A percentile compares a stretch with the other conserved stretches of the same genome.
These are phyloP conservation scores for Ustilago xerochloae DNA, from an alignment of 1,284 basidiomycete genomes.

Conservation along the genomic window DNA sequence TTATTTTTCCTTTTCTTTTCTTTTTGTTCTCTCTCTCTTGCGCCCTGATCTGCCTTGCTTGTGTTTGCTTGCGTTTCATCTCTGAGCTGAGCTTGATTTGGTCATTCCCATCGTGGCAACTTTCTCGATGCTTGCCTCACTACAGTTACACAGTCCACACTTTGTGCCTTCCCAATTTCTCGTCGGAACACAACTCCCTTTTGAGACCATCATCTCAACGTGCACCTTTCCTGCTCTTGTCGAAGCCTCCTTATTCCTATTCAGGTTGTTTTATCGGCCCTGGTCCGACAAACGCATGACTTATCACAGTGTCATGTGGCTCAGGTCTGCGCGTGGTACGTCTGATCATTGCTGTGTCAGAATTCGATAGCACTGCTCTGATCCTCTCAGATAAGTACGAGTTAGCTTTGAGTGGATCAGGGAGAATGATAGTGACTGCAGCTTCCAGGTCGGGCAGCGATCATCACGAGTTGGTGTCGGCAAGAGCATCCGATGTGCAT, in stretches of 20 bases:
- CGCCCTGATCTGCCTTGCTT: neutral
- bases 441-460: no score
- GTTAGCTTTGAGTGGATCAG: no score
- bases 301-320: no score
- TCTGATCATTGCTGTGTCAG: no score
- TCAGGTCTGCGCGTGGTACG: no score
- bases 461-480: neutral
- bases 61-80: neutral
- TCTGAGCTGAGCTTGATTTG: slow-evolving; percentile 5
- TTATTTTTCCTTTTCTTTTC: no score
- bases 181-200: neutral
- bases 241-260: neutral
- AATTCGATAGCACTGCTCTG: neutral
- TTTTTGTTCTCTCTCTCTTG: neutral
- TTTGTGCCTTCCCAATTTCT: neutral
- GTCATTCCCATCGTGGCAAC: slow-evolving; percentile 1
- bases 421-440: neutral
- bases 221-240: no score
- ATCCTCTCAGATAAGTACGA: no score
- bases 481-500: neutral
- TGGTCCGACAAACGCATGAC: no score
- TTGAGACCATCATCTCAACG: neutral
- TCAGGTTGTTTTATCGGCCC: no score
- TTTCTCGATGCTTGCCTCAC: neutral
- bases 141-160: neutral